A percentile compares a stretch with the other conserved stretches of the same genome.
Evolutionary conservation across 139 green algal genomes (phyloP).

Genomic region (Closterium sp.): DNA sequence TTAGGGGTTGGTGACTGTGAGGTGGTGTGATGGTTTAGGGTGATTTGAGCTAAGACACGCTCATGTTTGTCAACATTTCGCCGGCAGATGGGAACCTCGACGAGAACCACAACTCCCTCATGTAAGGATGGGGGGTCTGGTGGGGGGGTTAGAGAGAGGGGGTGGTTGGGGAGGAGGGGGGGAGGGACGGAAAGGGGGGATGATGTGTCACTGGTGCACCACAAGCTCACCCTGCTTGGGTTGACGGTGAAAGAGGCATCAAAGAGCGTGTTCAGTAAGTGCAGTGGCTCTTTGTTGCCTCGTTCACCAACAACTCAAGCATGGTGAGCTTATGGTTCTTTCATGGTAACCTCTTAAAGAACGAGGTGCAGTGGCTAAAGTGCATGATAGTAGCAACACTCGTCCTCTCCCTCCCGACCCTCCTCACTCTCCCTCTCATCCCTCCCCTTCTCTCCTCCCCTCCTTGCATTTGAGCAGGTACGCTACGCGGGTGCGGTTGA

Average conservation of each 20-base stretch:
- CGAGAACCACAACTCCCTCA: conserved; percentile 61
- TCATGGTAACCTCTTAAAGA: conserved; percentile 61
- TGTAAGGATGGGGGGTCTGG: neutral
- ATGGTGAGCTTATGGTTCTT: no score
- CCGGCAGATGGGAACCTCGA: conserved; percentile 82
- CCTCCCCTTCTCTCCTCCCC: neutral
- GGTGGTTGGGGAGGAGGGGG: neutral
- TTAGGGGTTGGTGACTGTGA: no score
- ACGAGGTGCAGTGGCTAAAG: conserved; percentile 79
- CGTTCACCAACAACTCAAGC: neutral
- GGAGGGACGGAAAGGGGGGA: no score
- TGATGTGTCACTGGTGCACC: no score
- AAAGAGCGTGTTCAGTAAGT: neutral
- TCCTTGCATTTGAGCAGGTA: conserved; percentile 39
- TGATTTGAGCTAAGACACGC: no score
- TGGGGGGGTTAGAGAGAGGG: no score
- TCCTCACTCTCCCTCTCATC: no score
- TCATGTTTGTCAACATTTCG: conserved; percentile 77
- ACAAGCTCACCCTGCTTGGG: no score
- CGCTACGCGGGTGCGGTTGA: conserved; percentile 79
- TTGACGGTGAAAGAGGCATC: neutral
- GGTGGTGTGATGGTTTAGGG: no score
- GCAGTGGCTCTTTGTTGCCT: neutral
- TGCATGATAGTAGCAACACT: conserved; percentile 78
- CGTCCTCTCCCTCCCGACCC: no score